Percentiles rank a stretch among this genome's conserved stretches.
Evolutionary conservation across 108 stramenopile species (phyloP).

Genomic region (Asterionellopsis glacialis): DNA sequence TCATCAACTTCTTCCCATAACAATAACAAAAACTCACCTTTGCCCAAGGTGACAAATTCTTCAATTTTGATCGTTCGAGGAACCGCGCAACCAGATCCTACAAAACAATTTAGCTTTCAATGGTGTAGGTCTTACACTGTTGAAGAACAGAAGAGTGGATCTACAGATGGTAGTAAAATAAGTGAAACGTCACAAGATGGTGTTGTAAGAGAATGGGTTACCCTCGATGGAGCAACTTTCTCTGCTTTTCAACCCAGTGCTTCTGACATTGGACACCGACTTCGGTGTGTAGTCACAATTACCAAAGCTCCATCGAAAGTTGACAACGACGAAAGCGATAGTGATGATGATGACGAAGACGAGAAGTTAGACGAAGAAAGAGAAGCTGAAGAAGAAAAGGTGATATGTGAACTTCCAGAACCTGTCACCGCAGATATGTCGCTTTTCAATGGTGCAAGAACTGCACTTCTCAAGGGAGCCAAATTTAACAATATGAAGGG

Average conservation of each 20-base stretch:
- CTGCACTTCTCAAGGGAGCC: conserved; percentile 34
- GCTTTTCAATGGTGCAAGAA: conserved; percentile 51
- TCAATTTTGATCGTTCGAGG: conserved; percentile 30
- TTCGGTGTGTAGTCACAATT: conserved; percentile 43
- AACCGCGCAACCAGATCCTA: conserved; percentile 20
- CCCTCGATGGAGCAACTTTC: conserved; percentile 42
- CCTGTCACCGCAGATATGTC: conserved; percentile 37
- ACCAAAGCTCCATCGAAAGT: not conserved
- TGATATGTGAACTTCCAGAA: conserved; percentile 17
- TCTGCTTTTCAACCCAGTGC: conserved; percentile 62
- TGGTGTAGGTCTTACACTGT: conserved; percentile 46
- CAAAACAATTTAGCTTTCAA: conserved; percentile 33
- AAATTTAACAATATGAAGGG: conserved; percentile 47
- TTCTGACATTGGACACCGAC: conserved; percentile 42
- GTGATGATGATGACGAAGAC: conserved; percentile 1
- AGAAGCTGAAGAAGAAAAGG: conserved; percentile 1
- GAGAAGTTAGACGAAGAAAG: not conserved
- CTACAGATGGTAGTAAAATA: not conserved
- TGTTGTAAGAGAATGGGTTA: conserved; percentile 34
- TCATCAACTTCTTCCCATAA: no score
- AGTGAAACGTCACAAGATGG: not conserved
- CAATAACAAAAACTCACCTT: no score
- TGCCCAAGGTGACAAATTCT: conserved; percentile 18
- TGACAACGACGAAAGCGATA: conserved; percentile 23
- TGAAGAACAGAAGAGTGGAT: no score